Conservation (phyloP, 371 early-diverging fungal species). For the Rhizopus delemar region DNA sequence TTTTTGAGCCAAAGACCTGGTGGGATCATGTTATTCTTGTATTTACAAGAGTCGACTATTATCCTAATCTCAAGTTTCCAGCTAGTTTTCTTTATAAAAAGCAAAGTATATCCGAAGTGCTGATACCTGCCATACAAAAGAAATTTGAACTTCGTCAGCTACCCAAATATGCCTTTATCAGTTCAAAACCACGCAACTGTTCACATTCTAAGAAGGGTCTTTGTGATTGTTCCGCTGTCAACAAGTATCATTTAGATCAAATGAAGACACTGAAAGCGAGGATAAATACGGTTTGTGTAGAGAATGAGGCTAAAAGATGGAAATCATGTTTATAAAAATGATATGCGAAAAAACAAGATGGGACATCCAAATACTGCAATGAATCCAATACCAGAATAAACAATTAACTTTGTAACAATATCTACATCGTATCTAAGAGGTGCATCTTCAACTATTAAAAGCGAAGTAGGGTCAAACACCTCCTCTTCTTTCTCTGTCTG, state of each 20-base stretch:
- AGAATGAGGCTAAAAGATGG: constrained; percentile 18
- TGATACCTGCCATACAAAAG: constrained; percentile 24
- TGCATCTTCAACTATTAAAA: constrained; percentile 56
- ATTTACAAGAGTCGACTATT: constrained; percentile 55
- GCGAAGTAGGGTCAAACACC: constrained; percentile 29
- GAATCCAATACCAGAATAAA: constrained; percentile 71
- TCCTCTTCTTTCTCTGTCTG: constrained; percentile 19
- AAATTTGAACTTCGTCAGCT: constrained; percentile 18
- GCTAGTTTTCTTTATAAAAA: constrained; percentile 22
- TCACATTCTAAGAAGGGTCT: constrained; percentile 22
- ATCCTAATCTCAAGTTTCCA: constrained; percentile 16
- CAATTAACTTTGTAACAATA: constrained; percentile 68
- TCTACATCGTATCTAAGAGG: constrained; percentile 68
- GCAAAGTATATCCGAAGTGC: constrained; percentile 19
- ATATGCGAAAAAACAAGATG: constrained; percentile 47
- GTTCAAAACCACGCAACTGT: constrained; percentile 25
- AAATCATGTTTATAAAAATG: constrained; percentile 2
- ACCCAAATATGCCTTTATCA: constrained; percentile 32
- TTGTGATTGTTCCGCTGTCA: constrained; percentile 31
- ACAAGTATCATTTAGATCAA: constrained; percentile 28
- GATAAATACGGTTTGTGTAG: constrained; percentile 15
- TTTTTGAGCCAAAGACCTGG: constrained; percentile 38
- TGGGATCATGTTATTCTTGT: constrained; percentile 57
- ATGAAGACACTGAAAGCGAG: constrained; percentile 26
- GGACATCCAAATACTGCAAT: constrained; percentile 54